Evolutionary conservation across 306 rosid species (phyloP), one percentile per base, ranked within the genome.

Genomic region (Potentilla sterilis): DNA sequence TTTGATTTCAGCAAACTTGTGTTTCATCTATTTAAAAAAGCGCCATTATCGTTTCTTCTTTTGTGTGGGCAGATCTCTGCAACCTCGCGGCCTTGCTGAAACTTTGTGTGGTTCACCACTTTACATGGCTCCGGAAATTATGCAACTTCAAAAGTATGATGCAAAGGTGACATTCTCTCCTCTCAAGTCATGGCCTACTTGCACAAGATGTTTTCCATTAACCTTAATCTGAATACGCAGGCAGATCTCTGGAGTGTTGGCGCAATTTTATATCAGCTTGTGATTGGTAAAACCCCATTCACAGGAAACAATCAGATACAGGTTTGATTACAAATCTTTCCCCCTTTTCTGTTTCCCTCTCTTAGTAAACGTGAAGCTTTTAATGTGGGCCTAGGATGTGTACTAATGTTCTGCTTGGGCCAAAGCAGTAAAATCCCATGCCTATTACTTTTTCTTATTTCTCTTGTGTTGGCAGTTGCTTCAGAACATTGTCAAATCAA

Each of bases 201-300:
- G 54, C 54, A 78, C n/a, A 37, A 68, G 69, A 40, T 24, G 78
- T 80, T 79, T 83, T 78, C 67, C 51, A 72, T 85, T 89, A 82
- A 89, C 83, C 81, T 82, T 75, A 69, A 82, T 80, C 77, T 78
- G 70, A 81, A 86, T 78, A 84, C 58, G 66, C 99, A 96, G 99
- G 99, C 99, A 90, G 99, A 96, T 91, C 99, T 96, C 86, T 96
- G 99, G 99, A 96, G 99, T 67, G 99, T 96, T 81, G 99, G 99
- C 55, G 88, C 91, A 7, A 96, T 96, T 85, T 80, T 96, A 81
- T 96, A 83, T 85, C 99, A 96, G 85, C 92, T 96, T 79, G 98
- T 90, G 78, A 89, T 91, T 10, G 99, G 98, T 77, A 88, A 81
- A 86, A 90, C 99, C 58, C 99, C 99, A 77, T 96, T 87, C 77